Percentiles rank a stretch among this genome's conserved stretches.
Evolutionary conservation across 2,329 filamentous ascomycete genomes (phyloP).

Genomic region (Xylariaceae sp.): DNA sequence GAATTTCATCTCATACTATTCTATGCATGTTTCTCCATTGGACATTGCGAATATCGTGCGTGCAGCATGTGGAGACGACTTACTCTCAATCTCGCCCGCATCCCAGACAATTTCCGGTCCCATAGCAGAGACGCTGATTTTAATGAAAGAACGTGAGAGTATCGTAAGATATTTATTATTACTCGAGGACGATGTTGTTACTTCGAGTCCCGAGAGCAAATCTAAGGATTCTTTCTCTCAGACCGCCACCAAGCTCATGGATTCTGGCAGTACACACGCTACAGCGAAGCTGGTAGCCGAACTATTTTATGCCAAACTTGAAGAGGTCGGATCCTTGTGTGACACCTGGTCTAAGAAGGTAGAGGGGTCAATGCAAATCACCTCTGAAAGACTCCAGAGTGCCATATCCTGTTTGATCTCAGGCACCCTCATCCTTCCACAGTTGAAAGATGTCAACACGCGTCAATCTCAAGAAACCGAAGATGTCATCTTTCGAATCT

Average conservation of each 20-base stretch:
- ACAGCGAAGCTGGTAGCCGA: conserved; percentile 51
- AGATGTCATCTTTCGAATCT: conserved; percentile 37
- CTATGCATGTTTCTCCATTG: conserved; percentile 58
- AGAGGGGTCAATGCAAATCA: conserved; percentile 47
- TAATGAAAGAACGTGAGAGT: conserved; percentile 39
- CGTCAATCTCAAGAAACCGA: conserved; percentile 48
- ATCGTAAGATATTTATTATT: conserved; percentile 55
- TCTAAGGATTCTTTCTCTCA: conserved; percentile 4
- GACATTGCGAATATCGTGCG: conserved; percentile 68
- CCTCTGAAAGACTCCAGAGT: conserved; percentile 50
- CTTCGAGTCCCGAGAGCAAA: conserved; percentile 6
- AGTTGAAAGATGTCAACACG: conserved; percentile 45
- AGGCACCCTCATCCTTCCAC: conserved; percentile 43
- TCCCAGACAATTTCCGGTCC: conserved; percentile 43
- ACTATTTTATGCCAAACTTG: conserved; percentile 49
- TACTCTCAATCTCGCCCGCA: conserved; percentile 29
- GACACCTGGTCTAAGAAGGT: conserved; percentile 43
- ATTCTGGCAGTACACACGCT: conserved; percentile 38
- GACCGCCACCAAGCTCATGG: conserved; percentile 23
- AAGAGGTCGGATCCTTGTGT: conserved; percentile 45
- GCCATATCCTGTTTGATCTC: conserved; percentile 46
- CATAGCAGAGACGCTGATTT: conserved; percentile 46
- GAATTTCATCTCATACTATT: conserved; percentile 61
- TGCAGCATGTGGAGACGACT: conserved; percentile 57
- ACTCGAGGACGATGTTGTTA: conserved; percentile 35